These are phyloP conservation scores for Calonectria naviculata DNA, from an alignment of 2,329 filamentous ascomycete genomes.

Conservation along the genomic window DNA sequence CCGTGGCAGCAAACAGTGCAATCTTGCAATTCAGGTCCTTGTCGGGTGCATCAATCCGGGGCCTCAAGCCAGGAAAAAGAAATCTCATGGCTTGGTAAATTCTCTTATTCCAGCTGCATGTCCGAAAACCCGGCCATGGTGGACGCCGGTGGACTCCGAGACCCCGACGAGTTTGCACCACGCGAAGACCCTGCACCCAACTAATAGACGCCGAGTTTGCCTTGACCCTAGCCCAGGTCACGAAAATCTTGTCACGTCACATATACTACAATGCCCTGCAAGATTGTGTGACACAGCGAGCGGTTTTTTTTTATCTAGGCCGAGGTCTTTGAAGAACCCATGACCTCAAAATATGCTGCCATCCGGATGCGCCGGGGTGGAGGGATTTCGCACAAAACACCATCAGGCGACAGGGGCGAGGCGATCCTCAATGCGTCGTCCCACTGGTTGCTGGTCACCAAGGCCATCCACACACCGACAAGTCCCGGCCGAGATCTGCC, in stretches of 20 bases:
- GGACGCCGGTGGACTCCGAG: not conserved
- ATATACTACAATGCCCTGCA: not conserved
- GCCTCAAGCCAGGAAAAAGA: not conserved
- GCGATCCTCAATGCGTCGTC: slow-evolving; percentile 28
- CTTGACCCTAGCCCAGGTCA: not conserved
- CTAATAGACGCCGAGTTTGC: not conserved
- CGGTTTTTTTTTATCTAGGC: slow-evolving; percentile 12
- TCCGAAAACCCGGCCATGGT: not conserved
- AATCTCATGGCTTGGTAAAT: not conserved
- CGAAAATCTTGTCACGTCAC: slow-evolving; percentile 12
- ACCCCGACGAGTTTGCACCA: not conserved
- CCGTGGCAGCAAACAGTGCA: not conserved
- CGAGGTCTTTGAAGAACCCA: slow-evolving; percentile 7
- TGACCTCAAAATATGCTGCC: slow-evolving; percentile 4
- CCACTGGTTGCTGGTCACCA: slow-evolving; percentile 19
- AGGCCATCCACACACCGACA: slow-evolving; percentile 24
- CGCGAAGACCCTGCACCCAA: not conserved
- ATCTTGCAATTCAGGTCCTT: not conserved
- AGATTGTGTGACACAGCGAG: not conserved
- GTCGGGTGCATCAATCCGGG: not conserved
- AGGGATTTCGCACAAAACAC: slow-evolving; percentile 9
- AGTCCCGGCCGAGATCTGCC: slow-evolving; percentile 40
- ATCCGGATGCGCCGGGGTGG: slow-evolving; percentile 27
- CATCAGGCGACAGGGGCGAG: slow-evolving; percentile 29
- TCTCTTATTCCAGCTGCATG: not conserved